These are phyloP conservation scores for maize (Zea mays) DNA, from an alignment of 176 grass and related monocot species.

Conservation along the genomic window DNA sequence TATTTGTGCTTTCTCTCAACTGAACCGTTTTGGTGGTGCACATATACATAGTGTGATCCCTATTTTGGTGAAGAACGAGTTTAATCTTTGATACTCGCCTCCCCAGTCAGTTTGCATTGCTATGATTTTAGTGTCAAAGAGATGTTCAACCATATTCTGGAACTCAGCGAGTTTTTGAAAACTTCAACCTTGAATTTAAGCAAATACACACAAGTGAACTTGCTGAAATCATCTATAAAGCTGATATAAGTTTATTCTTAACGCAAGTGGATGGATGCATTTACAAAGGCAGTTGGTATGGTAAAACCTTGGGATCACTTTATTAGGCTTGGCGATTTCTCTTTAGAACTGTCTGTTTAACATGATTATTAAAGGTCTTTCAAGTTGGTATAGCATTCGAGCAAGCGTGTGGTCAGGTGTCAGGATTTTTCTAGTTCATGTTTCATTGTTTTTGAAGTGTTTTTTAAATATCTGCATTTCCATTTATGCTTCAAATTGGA, in stretches of 20 bases:
- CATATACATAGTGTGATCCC: too few species aligned
- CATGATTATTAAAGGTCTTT: neutral
- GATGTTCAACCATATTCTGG: too few species aligned
- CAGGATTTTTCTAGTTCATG: neutral
- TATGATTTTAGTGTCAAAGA: too few species aligned
- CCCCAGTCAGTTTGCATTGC: too few species aligned
- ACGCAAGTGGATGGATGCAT: slow-evolving; percentile 11
- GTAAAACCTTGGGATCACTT: neutral
- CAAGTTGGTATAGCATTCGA: neutral
- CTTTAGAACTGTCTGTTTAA: neutral
- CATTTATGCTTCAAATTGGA: slow-evolving; percentile 1
- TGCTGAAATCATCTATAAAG: too few species aligned
- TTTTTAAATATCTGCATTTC: neutral
- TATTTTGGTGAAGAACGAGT: too few species aligned
- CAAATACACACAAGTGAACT: too few species aligned
- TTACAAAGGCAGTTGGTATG: neutral
- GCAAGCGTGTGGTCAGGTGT: neutral
- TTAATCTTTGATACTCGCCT: too few species aligned
- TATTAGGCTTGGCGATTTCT: neutral
- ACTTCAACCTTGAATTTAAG: too few species aligned
- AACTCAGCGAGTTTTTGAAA: too few species aligned
- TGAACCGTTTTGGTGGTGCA: too few species aligned
- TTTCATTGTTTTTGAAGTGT: neutral
- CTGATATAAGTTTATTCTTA: slow-evolving; percentile 18
- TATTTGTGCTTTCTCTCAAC: too few species aligned